Base-by-base conservation (phyloP, 78 protist species). In the Anaeramoeba ignava region DNA sequence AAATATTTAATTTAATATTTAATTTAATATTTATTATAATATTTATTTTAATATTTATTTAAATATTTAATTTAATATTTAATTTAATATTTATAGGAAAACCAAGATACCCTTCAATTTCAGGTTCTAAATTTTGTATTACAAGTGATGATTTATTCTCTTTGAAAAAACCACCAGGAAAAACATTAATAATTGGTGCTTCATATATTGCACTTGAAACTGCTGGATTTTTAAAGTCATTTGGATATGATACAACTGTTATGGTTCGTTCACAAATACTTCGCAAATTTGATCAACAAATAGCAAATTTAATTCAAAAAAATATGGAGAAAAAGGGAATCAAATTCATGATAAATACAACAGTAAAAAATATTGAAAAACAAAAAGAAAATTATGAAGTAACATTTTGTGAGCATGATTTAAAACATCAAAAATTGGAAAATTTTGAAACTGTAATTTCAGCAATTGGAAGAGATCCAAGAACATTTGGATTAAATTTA, bases 151-250 rank as follows among this genome's bases (percentile, higher is more conserved):
- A 96, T 81, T 0, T 96, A 78, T 96, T 96, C 88, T 83, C 92
- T 31, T 39, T 90, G 79, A 27, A 39, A n/a, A 0, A 41, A 0
- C 3, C 81, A 40, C 98, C 98, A 2, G 96, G 96, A 33, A 92
- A 90, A 79, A 93, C 96, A 37, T 84, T 93, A 17, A 78, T 41
- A 40, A 89, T 96, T 0, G 97, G 97, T 33, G 97, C 96, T 1
- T 86, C 91, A 39, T 94, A 96, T 89, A 83, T 96, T 33, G 88
- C 98, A 1, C 87, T 96, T 27, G 98, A 96, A 78, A 91, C 95
- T 78, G 98, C 97, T 3, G 98, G 98, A 38, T 95, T 95, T 86
- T 87, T 95, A 34, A 84, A 86, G 8, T 90, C 87, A 0, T 33
- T 93, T 2, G 93, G 93, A n/a, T 89, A 42, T 79, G 88, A 1